A percentile compares a stretch with the other conserved stretches of the same genome.
phyloP scores from a whole-genome alignment of 83 land plant genomes.

The Thuja plicata region DNA sequence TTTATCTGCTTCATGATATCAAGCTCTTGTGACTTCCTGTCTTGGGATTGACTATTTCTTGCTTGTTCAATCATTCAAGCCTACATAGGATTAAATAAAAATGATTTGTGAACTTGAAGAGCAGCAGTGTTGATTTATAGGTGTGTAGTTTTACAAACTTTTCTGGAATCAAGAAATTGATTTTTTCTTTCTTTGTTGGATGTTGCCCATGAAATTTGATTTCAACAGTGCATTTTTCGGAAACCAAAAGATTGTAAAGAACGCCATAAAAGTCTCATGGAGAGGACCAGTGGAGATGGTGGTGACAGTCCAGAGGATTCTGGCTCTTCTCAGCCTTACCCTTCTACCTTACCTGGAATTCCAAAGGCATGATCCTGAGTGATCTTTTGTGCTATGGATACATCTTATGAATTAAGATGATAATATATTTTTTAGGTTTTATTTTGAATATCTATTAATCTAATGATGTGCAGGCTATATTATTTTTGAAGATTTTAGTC shows the following conservation, averaged over 20 bases:
- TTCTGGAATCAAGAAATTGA: not conserved
- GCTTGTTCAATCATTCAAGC: not conserved
- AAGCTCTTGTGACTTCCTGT: not conserved
- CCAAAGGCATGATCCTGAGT: conserved; percentile 53
- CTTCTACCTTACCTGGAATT: conserved; percentile 79
- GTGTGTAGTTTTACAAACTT: not conserved
- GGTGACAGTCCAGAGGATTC: conserved; percentile 85
- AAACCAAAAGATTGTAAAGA: conserved; percentile 80
- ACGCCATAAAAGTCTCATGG: conserved; percentile 68
- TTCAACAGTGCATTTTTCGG: conserved; percentile 60
- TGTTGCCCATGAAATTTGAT: not conserved
- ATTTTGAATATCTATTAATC: not conserved
- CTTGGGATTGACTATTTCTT: not conserved
- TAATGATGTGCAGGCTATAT: not conserved
- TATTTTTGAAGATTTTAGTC: not conserved
- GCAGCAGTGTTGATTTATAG: not conserved
- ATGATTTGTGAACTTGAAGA: not conserved
- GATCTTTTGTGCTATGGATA: not conserved
- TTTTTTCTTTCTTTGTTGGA: not conserved
- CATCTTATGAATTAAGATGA: not conserved
- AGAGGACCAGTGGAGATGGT: conserved; percentile 64
- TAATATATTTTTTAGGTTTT: not conserved
- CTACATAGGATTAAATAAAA: not conserved
- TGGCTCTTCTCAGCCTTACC: conserved; percentile 81
- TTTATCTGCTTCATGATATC: conserved; percentile 14